Base-by-base conservation (phyloP, 2,329 filamentous ascomycete genomes). In the Gnomoniopsis sp. region DNA sequence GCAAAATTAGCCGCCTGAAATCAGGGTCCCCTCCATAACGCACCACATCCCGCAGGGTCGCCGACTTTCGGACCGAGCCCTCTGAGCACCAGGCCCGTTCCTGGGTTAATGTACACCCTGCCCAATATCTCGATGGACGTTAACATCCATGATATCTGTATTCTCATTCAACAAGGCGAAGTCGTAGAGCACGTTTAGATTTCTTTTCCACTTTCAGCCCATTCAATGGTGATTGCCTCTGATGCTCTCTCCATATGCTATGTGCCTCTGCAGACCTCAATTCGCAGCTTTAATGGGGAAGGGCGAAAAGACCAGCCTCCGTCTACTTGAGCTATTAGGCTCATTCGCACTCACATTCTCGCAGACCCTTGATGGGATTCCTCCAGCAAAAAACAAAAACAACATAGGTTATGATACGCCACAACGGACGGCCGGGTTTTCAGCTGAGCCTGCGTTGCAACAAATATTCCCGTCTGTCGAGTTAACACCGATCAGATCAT, bases 401-500 rank as follows among this genome's bases (percentile, higher is more conserved):
- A 53, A 34, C 8, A 30, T 30, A 30, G 26, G 26, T 30, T 8
- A 30, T 30, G 26, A 57, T 15, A 23, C 51, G 43, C 55, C 59
- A 38, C 59, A 61, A 15, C 23, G 46, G 23, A 59, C 56, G 4
- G 49, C 51, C 7, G 59, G 59, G 3, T 10, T 10, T 22, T 55
- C 34, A 14, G 30, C 33, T 4, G 52, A 59, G 19, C 56, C 56
- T 11, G 56, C 53, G 26, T 59, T 55, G 52, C 59, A 59, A 47
- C 59, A 61, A 26, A 61, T 52, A 12, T 19, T 55, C 7, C 56
- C 56, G 22, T 55, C 51, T 43, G 53, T 53, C 34, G 22, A 26
- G n/a, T 59, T 51, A 14, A 61, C 56, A 10, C 59, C 59, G 19
- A 61, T 61, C 21, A 55, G 23, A 14, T 49, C 22, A 19, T 55